These are phyloP conservation scores for Lepiota venenata DNA, from an alignment of 768 basidiomycete genomes.

Conservation along the genomic window DNA sequence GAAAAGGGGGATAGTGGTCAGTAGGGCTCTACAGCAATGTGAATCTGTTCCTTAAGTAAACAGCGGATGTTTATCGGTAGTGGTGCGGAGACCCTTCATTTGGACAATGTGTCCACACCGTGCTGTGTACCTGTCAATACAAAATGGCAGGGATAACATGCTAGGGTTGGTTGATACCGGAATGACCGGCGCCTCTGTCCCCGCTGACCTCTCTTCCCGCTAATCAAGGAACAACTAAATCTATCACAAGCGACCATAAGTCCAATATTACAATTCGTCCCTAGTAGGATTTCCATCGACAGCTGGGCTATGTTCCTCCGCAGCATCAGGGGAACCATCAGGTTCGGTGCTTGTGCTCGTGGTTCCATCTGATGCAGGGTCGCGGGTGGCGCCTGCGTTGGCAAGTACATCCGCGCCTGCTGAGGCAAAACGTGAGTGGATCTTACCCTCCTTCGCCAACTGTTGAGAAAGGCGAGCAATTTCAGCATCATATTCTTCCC, in stretches of 20 bases:
- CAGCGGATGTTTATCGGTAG: no score
- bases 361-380: background rate
- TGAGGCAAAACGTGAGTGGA: slow-evolving; percentile 62
- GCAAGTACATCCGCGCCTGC: slow-evolving; percentile 72
- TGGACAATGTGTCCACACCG: no score
- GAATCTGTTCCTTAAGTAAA: no score
- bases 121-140: no score
- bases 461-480: slow-evolving; percentile 79
- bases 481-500: slow-evolving; percentile 92
- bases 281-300: background rate
- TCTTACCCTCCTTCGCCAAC: slow-evolving; percentile 66
- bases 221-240: background rate
- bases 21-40: no score
- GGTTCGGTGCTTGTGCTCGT: background rate
- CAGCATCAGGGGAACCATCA: background rate
- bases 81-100: no score
- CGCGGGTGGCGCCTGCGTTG: slow-evolving; percentile 27
- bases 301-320: background rate
- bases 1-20: background rate
- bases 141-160: no score
- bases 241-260: slow-evolving; percentile 1
- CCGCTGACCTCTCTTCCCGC: background rate
- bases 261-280: slow-evolving; percentile 6
- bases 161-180: no score
- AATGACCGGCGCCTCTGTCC: background rate